Percentiles rank a stretch among this genome's conserved stretches.
These are phyloP conservation scores for Elaeagnus macrophylla DNA, from an alignment of 306 rosid genomes.

Conservation along the genomic window DNA sequence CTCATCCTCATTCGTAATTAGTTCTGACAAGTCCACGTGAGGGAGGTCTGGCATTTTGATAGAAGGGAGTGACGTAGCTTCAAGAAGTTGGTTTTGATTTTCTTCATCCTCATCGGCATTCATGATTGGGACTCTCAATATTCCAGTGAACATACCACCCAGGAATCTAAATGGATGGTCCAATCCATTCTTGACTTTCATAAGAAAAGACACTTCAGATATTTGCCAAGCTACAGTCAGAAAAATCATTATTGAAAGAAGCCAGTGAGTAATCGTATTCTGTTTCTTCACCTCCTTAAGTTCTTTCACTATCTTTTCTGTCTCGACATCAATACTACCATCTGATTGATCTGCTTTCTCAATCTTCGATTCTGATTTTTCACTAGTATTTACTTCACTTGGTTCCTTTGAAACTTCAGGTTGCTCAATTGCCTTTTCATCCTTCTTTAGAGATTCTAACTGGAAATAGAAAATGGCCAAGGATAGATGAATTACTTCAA, in stretches of 20 bases:
- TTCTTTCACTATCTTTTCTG: conserved; percentile 48
- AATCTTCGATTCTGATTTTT: conserved; percentile 10
- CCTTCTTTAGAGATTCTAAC: conserved; percentile 45
- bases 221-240: conserved; percentile 71
- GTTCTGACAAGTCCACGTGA: conserved; percentile 21
- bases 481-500: background rate
- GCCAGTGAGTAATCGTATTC: conserved; percentile 69
- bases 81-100: background rate
- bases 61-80: conserved; percentile 26
- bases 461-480: conserved; percentile 14
- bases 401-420: conserved; percentile 17
- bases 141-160: conserved; percentile 29
- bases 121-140: conserved; percentile 20
- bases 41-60: conserved; percentile 37
- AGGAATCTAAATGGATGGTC: conserved; percentile 46
- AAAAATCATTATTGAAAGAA: conserved; percentile 70
- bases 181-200: conserved; percentile 44
- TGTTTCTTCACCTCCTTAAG: conserved; percentile 56
- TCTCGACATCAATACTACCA: conserved; percentile 5
- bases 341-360: conserved; percentile 10
- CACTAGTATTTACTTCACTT: conserved; percentile 5
- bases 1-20: conserved; percentile 8
- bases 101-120: conserved; percentile 24
- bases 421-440: conserved; percentile 11
- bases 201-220: conserved; percentile 59